Conservation (phyloP, 2,329 filamentous ascomycete species). For the Ascosphaera pollenicola region DNA sequence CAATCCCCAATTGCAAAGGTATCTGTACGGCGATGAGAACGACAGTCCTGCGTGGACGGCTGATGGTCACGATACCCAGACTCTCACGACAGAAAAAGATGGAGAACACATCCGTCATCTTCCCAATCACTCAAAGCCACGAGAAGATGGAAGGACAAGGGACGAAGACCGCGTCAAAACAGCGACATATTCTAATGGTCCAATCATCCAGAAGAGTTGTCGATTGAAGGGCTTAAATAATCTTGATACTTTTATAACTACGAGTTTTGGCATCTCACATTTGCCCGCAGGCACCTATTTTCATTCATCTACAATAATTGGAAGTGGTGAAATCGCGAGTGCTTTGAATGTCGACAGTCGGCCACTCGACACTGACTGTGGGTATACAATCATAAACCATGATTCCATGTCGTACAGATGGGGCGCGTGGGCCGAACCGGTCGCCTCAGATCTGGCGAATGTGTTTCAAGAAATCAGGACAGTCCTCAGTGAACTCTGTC, state of each 20-base stretch:
- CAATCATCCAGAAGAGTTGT: conserved; percentile 2
- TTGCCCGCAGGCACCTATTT: conserved; percentile 32
- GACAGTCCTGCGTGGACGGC: not conserved
- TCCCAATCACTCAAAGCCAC: not conserved
- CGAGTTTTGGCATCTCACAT: conserved; percentile 30
- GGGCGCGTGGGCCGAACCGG: conserved; percentile 33
- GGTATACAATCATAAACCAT: conserved; percentile 18
- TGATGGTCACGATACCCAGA: not conserved
- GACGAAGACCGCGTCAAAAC: not conserved
- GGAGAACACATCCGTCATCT: not conserved
- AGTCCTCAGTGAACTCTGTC: conserved; percentile 5
- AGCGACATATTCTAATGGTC: not conserved
- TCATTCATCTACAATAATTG: conserved; percentile 32
- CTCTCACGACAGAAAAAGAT: not conserved
- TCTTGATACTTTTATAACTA: conserved; percentile 28
- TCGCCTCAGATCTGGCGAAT: conserved; percentile 23
- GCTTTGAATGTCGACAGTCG: conserved; percentile 20
- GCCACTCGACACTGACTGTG: conserved; percentile 22
- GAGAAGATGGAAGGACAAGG: not conserved
- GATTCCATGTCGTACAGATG: conserved; percentile 20
- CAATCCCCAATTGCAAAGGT: not conserved
- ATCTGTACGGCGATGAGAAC: not conserved
- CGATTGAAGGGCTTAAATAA: conserved; percentile 23
- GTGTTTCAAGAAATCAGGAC: conserved; percentile 15
- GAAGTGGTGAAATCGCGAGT: conserved; percentile 30